Conservation (phyloP, 2,329 filamentous ascomycete species). For the Grosmannia penicillata region DNA sequence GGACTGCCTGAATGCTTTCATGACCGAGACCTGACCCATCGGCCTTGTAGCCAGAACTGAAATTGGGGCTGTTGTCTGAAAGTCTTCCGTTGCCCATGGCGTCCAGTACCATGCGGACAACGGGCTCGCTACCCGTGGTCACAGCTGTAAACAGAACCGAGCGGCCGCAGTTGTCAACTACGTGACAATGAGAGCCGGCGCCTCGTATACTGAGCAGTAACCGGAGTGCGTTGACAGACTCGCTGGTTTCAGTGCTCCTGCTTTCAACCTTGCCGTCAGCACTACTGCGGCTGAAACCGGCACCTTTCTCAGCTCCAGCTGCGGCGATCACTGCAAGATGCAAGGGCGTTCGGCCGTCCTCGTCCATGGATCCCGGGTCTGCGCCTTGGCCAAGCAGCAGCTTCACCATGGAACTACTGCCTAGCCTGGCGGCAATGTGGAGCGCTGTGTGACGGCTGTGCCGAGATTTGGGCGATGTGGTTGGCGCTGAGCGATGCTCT, state of each 20-base stretch:
- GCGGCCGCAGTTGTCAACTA: not conserved
- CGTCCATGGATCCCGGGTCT: not conserved
- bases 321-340: not conserved
- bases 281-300: not conserved
- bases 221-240: not conserved
- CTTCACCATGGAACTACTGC: not conserved
- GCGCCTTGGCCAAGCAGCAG: not conserved
- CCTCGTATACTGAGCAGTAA: not conserved
- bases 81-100: not conserved
- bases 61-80: not conserved
- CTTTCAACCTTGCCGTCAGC: not conserved
- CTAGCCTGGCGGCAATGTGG: not conserved
- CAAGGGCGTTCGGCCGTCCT: not conserved
- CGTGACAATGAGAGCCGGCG: not conserved
- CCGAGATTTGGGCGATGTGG: not conserved
- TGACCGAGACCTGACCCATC: not conserved
- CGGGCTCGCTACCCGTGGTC: not conserved
- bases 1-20: not conserved
- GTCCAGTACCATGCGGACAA: not conserved
- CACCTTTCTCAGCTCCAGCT: not conserved
- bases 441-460: not conserved
- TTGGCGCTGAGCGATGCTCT: not conserved
- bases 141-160: not conserved
- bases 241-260: not conserved
- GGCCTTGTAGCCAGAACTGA: no score